A percentile compares a stretch with the other conserved stretches of the same genome.
These are phyloP conservation scores for Phytopythium delawarense DNA, from an alignment of 352 stramenopile species.

Conservation along the genomic window DNA sequence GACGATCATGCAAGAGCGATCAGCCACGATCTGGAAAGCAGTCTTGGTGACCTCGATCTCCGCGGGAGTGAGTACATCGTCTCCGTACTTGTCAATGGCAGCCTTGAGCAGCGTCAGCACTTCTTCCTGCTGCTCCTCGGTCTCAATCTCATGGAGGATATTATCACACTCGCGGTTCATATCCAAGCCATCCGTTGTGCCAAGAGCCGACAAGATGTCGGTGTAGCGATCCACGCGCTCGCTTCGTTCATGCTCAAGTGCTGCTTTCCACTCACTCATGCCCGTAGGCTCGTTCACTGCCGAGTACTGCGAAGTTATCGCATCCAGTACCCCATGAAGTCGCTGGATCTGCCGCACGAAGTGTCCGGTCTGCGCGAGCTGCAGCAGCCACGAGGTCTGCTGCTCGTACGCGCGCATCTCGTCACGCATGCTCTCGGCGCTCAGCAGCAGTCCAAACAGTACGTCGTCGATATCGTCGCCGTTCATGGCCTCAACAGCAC, in stretches of 20 bases:
- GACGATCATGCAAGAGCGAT: too few relatives aligned
- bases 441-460: neutral
- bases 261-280: neutral
- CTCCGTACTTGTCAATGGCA: neutral
- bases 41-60: too few relatives aligned
- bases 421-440: neutral
- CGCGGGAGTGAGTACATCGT: neutral
- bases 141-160: neutral
- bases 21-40: too few relatives aligned
- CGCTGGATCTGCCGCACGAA: neutral
- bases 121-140: neutral
- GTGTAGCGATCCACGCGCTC: neutral
- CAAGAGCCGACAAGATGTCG: neutral
- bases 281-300: neutral
- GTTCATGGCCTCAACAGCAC: too few relatives aligned
- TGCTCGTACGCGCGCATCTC: neutral
- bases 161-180: neutral
- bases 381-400: neutral
- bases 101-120: constrained; percentile 1
- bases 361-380: neutral
- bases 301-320: neutral
- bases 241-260: neutral
- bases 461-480: too few relatives aligned
- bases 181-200: neutral
- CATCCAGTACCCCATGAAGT: neutral